Conservation (phyloP, 352 stramenopile species). For the Globisporangium parvum region DNA sequence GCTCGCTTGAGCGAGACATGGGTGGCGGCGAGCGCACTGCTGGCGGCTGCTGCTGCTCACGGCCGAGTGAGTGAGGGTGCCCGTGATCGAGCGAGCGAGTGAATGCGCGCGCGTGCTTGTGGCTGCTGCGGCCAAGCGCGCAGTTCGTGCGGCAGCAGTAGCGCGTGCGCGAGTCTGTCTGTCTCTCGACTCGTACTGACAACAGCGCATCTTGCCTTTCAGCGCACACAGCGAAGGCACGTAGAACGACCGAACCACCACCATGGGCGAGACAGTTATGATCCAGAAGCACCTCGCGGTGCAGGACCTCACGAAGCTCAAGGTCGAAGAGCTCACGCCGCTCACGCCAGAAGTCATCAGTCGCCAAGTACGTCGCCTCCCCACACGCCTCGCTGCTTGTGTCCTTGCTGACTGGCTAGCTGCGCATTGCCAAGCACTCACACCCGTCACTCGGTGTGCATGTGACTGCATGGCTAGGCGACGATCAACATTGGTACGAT, state of each 20-base stretch:
- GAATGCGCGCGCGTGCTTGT: slow-evolving; percentile 3
- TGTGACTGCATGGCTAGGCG: slow-evolving; percentile 48
- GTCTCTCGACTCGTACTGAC: neutral
- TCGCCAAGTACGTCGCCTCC: slow-evolving; percentile 38
- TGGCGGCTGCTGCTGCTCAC: neutral
- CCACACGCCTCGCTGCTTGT: neutral
- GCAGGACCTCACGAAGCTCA: slow-evolving; percentile 95
- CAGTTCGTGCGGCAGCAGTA: neutral
- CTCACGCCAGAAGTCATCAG: slow-evolving; percentile 97
- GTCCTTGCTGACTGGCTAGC: neutral
- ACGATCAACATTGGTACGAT: slow-evolving; percentile 99
- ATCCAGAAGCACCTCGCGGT: slow-evolving; percentile 77
- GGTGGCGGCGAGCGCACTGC: neutral
- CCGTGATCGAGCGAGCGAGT: neutral
- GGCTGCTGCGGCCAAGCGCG: neutral
- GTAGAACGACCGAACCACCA: slow-evolving; percentile 1
- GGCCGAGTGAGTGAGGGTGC: neutral
- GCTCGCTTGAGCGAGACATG: neutral
- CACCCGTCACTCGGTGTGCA: no score
- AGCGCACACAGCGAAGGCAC: slow-evolving; percentile 2
- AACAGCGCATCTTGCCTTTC: neutral
- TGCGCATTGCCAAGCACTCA: slow-evolving; percentile 16
- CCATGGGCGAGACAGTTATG: slow-evolving; percentile 53
- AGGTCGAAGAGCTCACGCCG: slow-evolving; percentile 94
- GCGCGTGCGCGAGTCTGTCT: neutral